Percentiles rank a stretch among this genome's conserved stretches.
Evolutionary conservation across 2,329 filamentous ascomycete genomes (phyloP).

Genomic region (Diaporthe eres): DNA sequence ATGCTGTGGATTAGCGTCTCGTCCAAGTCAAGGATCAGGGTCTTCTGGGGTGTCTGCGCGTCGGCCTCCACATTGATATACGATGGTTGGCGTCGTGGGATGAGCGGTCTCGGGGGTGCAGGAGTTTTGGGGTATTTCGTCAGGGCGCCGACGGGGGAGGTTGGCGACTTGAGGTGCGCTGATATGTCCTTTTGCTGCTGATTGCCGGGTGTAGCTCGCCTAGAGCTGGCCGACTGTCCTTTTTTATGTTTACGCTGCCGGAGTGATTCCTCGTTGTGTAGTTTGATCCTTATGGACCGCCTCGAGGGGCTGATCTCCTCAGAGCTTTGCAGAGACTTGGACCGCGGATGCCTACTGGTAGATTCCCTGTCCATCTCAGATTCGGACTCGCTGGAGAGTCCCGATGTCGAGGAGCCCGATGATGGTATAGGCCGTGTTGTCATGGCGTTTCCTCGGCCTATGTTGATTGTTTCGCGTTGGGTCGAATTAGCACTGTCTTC

Average conservation of each 20-base stretch:
- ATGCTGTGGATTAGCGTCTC: constrained; percentile 99
- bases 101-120: constrained; percentile 88
- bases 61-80: constrained; percentile 76
- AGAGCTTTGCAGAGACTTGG: constrained; percentile 70
- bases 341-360: constrained; percentile 69
- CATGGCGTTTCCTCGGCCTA: constrained; percentile 42
- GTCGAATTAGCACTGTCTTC: constrained; percentile 50
- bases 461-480: constrained; percentile 45
- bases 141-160: constrained; percentile 82
- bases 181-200: constrained; percentile 68
- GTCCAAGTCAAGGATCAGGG: constrained; percentile 93
- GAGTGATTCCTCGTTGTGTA: constrained; percentile 84
- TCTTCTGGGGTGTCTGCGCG: constrained; percentile 81
- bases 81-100: constrained; percentile 90
- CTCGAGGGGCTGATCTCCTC: constrained; percentile 79
- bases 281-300: constrained; percentile 90
- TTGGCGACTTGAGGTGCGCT: constrained; percentile 92
- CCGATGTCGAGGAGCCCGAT: constrained; percentile 72
- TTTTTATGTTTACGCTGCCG: constrained; percentile 81
- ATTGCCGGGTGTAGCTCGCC: constrained; percentile 55
- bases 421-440: constrained; percentile 50
- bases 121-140: constrained; percentile 94
- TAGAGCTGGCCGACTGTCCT: constrained; percentile 64
- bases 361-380: constrained; percentile 63
- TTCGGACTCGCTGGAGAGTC: constrained; percentile 80